Percentiles rank a stretch among this genome's conserved stretches.
Conservation (phyloP, 2,329 filamentous ascomycete genomes). For the Monosporascus sp. region DNA sequence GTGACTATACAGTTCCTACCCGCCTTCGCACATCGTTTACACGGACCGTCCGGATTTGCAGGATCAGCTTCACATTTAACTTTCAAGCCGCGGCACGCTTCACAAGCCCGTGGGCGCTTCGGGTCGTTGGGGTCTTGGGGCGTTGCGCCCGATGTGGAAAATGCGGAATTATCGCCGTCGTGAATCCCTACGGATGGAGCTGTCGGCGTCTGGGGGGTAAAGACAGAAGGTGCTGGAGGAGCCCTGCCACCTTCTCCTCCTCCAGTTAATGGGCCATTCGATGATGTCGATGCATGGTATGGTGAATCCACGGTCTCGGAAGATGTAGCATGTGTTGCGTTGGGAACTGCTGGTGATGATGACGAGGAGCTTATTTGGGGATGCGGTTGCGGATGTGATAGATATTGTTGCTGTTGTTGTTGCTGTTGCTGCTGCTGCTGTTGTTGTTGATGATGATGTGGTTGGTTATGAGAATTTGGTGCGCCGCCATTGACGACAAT, state of each 20-base stretch:
- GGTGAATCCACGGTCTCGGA: neutral
- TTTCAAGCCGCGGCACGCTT: constrained; percentile 70
- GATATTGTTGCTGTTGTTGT: constrained; percentile 1
- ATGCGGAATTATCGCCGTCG: constrained; percentile 9
- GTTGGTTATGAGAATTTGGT: constrained; percentile 8
- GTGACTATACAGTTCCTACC: constrained; percentile 75
- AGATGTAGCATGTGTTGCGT: neutral
- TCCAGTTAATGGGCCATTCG: constrained; percentile 10
- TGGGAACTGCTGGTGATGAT: neutral
- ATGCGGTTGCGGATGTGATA: neutral
- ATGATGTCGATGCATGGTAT: neutral
- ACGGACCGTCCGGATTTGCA: constrained; percentile 56
- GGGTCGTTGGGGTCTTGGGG: constrained; percentile 40
- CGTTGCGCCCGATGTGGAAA: constrained; percentile 5
- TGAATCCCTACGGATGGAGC: constrained; percentile 6
- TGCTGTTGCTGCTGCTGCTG: constrained; percentile 1
- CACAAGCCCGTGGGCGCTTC: constrained; percentile 68
- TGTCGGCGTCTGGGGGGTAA: constrained; percentile 19
- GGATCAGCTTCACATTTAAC: constrained; percentile 80
- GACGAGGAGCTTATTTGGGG: neutral
- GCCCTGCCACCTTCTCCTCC: neutral
- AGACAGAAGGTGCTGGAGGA: constrained; percentile 7
- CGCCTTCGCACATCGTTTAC: constrained; percentile 75
- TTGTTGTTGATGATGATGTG: constrained; percentile 2
- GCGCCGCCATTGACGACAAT: constrained; percentile 16